Base-by-base conservation (phyloP, 2,329 filamentous ascomycete species). In the Polychaeton citri region DNA sequence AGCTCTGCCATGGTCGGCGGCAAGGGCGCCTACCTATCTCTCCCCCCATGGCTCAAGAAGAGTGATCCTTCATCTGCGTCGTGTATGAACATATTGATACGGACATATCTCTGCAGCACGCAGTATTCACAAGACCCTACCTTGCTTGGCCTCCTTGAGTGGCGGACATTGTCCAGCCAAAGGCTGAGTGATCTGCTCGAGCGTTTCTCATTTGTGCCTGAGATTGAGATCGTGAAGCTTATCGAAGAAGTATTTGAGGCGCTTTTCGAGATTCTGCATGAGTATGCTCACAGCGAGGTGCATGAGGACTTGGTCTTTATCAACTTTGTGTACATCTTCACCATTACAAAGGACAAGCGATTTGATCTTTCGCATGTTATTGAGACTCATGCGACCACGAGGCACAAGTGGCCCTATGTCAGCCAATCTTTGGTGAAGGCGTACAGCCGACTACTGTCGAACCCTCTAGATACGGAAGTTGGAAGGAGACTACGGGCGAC, bases 201-300 rank as follows among this genome's bases (percentile, higher is more conserved):
- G 53, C 79, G 87, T 46, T 74, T 96, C 33, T 78, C 87, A 15
- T 96, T 96, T 46, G 87, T 98, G 1, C 83, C 90, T 0, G 90
- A 98, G 55, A 94, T 96, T 38, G 92, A 98, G 60, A 83, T 98
- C 21, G 90, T 98, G 43, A 98, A 96, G 63, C 71, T 96, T 30
- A 65, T 96, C 6, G 81, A 74, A 43, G 81, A 93, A 49, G 86
- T 96, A 1, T 79, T 98, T 36, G 84, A 94, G 56, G 76, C 85
- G 0, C 72, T 98, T 1, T 98, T 98, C 53, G 81, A 84, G 5
- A 86, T 95, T 19, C 66, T 96, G 19, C 83, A 92, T 19, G 86
- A 95, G 48, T 79, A 93, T 51, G 77, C 84, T n/a, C 85, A 84
- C 7, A 85, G 85, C 45, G 84, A 92, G 44, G 84, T 93, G 52